These are phyloP conservation scores for Salpingoeca rosetta DNA, from an alignment of 78 protist genomes.

Conservation along the genomic window DNA sequence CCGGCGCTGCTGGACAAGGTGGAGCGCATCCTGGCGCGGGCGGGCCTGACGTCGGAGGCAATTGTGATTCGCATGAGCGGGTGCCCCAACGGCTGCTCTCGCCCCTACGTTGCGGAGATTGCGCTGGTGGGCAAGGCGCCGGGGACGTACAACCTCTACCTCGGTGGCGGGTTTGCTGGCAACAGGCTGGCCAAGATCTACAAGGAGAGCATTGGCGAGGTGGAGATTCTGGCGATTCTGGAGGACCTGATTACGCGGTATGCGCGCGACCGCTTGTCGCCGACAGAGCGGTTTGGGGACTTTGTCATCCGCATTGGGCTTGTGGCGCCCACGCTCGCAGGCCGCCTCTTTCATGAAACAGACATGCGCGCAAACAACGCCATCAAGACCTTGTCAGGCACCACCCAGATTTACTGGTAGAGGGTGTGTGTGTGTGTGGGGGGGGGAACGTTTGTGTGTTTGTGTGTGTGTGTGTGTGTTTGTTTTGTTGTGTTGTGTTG, in stretches of 20 bases:
- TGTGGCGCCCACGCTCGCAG: slow-evolving; percentile 8
- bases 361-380: background rate
- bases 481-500: too few relatives aligned
- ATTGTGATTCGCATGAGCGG: slow-evolving; percentile 57
- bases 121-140: slow-evolving; percentile 68
- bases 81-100: slow-evolving; percentile 76
- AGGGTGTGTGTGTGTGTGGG: too few relatives aligned
- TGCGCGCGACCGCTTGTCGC: background rate
- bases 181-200: slow-evolving; percentile 33
- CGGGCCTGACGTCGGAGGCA: slow-evolving; percentile 36
- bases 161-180: slow-evolving; percentile 34
- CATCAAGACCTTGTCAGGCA: background rate
- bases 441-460: too few relatives aligned
- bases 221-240: slow-evolving; percentile 13
- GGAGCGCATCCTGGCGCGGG: slow-evolving; percentile 10
- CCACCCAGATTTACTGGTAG: background rate
- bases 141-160: slow-evolving; percentile 30
- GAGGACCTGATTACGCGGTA: slow-evolving; percentile 4
- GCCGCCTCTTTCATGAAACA: slow-evolving; percentile 26
- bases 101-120: slow-evolving; percentile 68
- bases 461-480: too few relatives aligned
- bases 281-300: slow-evolving; percentile 40
- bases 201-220: slow-evolving; percentile 25
- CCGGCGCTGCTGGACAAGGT: slow-evolving; percentile 36
- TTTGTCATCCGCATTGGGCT: slow-evolving; percentile 28